phyloP scores from a whole-genome alignment of 2,329 filamentous ascomycete species.

The Aureobasidium namibiae region DNA sequence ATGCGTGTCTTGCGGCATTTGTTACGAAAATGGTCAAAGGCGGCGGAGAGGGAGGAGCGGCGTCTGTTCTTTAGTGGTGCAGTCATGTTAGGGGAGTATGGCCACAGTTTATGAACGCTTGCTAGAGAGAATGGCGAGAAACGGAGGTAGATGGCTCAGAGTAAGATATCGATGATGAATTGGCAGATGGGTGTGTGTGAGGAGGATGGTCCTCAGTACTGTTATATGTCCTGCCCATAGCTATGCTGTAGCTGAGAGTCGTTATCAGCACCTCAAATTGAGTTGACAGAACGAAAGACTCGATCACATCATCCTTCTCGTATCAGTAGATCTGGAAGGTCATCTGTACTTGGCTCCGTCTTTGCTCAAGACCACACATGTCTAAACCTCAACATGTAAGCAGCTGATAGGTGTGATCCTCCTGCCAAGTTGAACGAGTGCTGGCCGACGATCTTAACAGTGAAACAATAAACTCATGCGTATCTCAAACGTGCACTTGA shows the following conservation, averaged over 20 bases:
- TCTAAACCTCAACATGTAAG: not conserved
- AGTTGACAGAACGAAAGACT: not conserved
- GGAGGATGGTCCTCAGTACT: too few species aligned
- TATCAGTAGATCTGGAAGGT: not conserved
- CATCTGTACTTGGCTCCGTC: not conserved
- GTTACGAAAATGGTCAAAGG: not conserved
- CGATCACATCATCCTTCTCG: not conserved
- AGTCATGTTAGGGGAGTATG: too few species aligned
- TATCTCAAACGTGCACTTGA: not conserved
- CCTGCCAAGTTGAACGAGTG: not conserved
- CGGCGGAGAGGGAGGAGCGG: not conserved
- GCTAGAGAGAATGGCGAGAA: too few species aligned
- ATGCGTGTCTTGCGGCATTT: not conserved
- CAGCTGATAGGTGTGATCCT: not conserved
- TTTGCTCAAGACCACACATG: not conserved
- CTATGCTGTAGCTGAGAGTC: not conserved
- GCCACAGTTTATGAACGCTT: too few species aligned
- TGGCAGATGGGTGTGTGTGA: too few species aligned
- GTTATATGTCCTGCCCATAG: not conserved
- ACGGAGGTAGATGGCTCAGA: too few species aligned
- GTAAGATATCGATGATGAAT: too few species aligned
- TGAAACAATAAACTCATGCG: not conserved
- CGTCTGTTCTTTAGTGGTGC: not conserved
- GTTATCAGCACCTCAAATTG: not conserved
- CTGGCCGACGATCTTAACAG: not conserved